phyloP scores from a whole-genome alignment of 495 filamentous ascomycete species.

The Podospora tetraspora region DNA sequence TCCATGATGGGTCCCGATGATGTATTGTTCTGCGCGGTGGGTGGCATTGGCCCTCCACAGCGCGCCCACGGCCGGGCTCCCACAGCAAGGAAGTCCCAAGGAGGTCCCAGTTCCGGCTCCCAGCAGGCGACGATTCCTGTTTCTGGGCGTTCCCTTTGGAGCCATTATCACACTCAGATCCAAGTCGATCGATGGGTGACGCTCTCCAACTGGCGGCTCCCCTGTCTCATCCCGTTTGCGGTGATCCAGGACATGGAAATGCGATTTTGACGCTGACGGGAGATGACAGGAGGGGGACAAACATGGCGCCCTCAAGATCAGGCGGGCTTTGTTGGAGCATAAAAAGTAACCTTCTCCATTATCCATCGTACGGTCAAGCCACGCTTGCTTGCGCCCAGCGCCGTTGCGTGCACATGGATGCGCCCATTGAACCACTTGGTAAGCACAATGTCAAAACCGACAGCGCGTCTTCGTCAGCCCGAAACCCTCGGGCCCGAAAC shows the following conservation, averaged over 20 bases:
- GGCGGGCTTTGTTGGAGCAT: background rate
- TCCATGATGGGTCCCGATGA: constrained; percentile 29
- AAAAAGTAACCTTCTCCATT: too few relatives aligned
- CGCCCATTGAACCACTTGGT: too few relatives aligned
- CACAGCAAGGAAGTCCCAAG: constrained; percentile 4
- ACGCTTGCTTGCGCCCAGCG: too few relatives aligned
- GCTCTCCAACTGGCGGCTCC: background rate
- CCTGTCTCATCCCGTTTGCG: background rate
- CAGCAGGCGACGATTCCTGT: background rate
- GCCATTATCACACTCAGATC: background rate
- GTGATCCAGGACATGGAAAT: background rate
- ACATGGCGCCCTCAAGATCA: background rate
- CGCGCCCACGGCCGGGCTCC: background rate
- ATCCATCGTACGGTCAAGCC: background rate
- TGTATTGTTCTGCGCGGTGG: constrained; percentile 18
- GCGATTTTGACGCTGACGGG: background rate
- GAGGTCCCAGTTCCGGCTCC: background rate
- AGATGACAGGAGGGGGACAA: background rate
- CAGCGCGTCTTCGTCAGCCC: background rate
- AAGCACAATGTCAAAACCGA: background rate
- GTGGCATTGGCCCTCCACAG: background rate
- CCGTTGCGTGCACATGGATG: too few relatives aligned
- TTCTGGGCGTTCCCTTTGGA: background rate
- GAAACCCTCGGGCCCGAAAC: background rate
- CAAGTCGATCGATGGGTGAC: background rate